Evolutionary conservation across 2,329 filamentous ascomycete species (phyloP), one percentile per base, ranked within the genome.

Genomic region (Aspergillus hiratsukae): DNA sequence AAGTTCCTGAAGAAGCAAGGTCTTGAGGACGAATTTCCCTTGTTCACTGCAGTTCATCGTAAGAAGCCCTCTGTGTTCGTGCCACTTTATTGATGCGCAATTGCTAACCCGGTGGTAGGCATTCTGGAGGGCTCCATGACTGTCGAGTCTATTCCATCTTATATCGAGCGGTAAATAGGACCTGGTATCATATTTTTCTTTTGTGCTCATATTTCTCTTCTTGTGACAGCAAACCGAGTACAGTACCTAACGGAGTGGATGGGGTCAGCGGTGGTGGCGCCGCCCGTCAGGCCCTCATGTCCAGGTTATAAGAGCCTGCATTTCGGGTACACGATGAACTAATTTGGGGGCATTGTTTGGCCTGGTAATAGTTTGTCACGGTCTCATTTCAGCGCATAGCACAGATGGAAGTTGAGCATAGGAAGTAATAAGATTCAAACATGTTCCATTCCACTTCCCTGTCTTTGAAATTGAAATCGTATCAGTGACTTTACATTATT

Each of bases 31-130:
- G 88, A 96, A 52, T 99, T 96, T 72, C 94, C 94, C 21, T 79
- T 99, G 5, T 95, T 99, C 72, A 97, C 91, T 8, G 90, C 91
- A 1, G 92, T 97, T 51, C 87, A 90, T 69, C 78, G 79, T 80
- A 69, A 74, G 78, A 69, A 27, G 51, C 64, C 35, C 46, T 41
- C 9, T 3, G 14, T 49, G 9, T 45, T n/a, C 37, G 29, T 48
- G 49, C n/a, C 8, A 45, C 64, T 5, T 14, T 52, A 43, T 10
- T 52, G 41, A 55, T 59, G 62, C 53, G 7, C 58, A 61, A 58
- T 53, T 48, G 35, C 64, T 67, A 48, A 72, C 56, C 1, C 51
- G 43, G 48, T 8, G 29, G 43, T 58, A 82, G 85, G 86, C 62
- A 92, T 96, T 65, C 76, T 96, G 48, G 83, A 90, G 65, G 90